These are phyloP conservation scores for Aegilops bicornis DNA, from an alignment of 176 grass and related monocot species.

Conservation along the genomic window DNA sequence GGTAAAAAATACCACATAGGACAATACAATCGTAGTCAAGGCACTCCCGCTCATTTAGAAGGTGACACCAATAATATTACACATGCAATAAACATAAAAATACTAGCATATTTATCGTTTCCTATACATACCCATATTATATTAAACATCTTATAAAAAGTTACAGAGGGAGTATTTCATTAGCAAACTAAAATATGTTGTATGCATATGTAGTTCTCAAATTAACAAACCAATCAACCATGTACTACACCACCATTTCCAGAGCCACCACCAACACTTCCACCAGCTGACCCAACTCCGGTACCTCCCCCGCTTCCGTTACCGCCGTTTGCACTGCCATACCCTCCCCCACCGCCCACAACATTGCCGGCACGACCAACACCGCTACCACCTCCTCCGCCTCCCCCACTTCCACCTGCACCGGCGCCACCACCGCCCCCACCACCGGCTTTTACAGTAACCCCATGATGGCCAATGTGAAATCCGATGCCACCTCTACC, in stretches of 20 bases:
- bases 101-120: too few relatives aligned
- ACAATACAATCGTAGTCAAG: too few relatives aligned
- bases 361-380: conserved; percentile 19
- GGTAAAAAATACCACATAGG: too few relatives aligned
- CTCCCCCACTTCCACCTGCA: background rate
- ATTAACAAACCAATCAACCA: background rate
- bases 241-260: conserved; percentile 25
- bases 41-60: too few relatives aligned
- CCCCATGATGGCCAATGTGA: conserved; percentile 35
- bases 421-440: too few relatives aligned
- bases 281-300: conserved; percentile 13
- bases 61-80: too few relatives aligned
- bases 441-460: conserved; percentile 8
- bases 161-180: background rate
- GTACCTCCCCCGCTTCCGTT: conserved; percentile 19
- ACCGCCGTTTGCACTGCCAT: background rate
- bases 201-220: background rate
- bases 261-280: conserved; percentile 1
- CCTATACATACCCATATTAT: background rate
- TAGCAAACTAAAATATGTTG: background rate
- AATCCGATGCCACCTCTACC: conserved; percentile 29
- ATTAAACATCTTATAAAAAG: background rate
- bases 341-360: conserved; percentile 25
- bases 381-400: conserved; percentile 5
- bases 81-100: too few relatives aligned